Base-by-base conservation (phyloP, 352 stramenopile genomes). In the Globisporangium takayamanum region DNA sequence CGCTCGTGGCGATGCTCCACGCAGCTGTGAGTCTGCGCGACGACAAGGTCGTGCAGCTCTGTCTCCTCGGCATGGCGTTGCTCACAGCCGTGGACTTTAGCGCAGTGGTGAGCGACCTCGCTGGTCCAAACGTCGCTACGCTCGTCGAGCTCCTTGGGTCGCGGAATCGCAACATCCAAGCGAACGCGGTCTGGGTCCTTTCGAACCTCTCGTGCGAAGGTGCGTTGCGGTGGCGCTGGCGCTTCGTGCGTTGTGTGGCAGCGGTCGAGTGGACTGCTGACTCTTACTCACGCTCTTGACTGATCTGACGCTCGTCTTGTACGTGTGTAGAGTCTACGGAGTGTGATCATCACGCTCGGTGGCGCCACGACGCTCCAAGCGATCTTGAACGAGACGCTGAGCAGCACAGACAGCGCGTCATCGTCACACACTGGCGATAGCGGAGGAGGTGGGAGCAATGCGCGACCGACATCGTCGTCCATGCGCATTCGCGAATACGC, bases 401-500 rank as follows among this genome's bases (percentile, higher is more conserved):
- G 42, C 20, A 48, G 28, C 1, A 36, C 11, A 60, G 7, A 49
- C 44, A 49, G 44, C 44, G 18, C 41, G 41, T 5, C 41, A 46
- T n/a, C 41, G 5, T 15, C 37, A 44, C 41, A 15, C 16, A 46
- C 41, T 46, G 12, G 41, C 5, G 41, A 25, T 22, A 0, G 22
- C 7, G 25, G 15, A 5, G 25, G 49, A 10, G 8, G 46, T 15
- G 26, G 48, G 3, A 50, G 36, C 14, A 50, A 15, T 20, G 14
- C 53, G 5, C 64, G 76, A 3, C 76, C 76, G 18, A 69, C 77
- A 3, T 90, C 82, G 16, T 90, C 80, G 8, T 81, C 78, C 14
- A 67, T 84, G 66, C 70, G 80, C 30, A 92, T 92, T 62, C 80
- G 80, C 4, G 80, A 92, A 60, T 88, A 89, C 41, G 82, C 82